Percentiles rank a stretch among this genome's conserved stretches.
Evolutionary conservation across 305 asterid species (phyloP).

Genomic region (Petunia hybrid): DNA sequence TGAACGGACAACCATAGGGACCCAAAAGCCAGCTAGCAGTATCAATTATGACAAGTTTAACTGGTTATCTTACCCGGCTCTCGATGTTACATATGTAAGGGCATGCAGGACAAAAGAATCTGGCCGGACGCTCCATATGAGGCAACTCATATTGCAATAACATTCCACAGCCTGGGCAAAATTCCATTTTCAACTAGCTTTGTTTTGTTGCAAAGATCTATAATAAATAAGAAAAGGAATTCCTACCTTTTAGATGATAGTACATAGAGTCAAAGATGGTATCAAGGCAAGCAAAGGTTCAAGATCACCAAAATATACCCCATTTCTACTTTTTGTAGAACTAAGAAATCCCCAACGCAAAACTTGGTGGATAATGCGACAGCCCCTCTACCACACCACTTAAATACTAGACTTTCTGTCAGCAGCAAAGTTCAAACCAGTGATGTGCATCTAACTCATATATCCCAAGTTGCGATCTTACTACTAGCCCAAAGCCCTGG

Average conservation of each 20-base stretch:
- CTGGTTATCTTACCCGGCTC: constrained; percentile 48
- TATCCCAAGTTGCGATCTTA: too few relatives aligned
- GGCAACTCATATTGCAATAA: constrained; percentile 71
- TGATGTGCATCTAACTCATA: too few relatives aligned
- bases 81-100: constrained; percentile 66
- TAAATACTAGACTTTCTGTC: too few relatives aligned
- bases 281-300: not conserved
- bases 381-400: too few relatives aligned
- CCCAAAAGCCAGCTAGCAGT: constrained; percentile 20
- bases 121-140: constrained; percentile 52
- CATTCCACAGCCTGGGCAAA: constrained; percentile 74
- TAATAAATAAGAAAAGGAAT: not conserved
- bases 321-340: too few relatives aligned
- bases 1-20: constrained; percentile 10
- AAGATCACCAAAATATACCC: not conserved
- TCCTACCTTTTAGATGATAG: constrained; percentile 4
- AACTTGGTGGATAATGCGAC: too few relatives aligned
- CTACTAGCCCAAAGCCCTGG: too few relatives aligned
- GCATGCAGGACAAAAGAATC: constrained; percentile 72
- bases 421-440: too few relatives aligned
- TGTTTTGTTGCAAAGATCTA: not conserved
- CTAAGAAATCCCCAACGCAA: too few relatives aligned
- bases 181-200: constrained; percentile 55
- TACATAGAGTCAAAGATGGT: not conserved
- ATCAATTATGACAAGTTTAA: not conserved